Base-by-base conservation (phyloP, 805 yeast species). In the Yarrowia osloensis region DNA sequence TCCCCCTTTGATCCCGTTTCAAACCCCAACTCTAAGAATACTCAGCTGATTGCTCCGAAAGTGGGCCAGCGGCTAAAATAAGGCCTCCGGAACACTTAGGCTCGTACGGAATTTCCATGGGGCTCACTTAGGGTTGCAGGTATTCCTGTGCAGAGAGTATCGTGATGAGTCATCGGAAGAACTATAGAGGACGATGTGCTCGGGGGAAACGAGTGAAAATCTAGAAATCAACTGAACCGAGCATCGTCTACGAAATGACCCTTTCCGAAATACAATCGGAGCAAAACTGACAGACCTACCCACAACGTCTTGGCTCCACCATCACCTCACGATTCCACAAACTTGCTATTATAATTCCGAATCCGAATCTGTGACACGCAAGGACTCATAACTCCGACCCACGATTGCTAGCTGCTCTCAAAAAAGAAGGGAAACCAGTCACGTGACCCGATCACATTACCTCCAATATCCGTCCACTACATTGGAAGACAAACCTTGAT, bases 391-490 rank as follows among this genome's bases (percentile, higher is more conserved):
- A n/a, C n/a, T n/a, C n/a, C n/a, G n/a, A n/a, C n/a, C n/a, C n/a
- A n/a, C 31, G 31, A 11, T 3, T 28, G 7, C 29, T 28, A 28
- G 31, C 31, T 44, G 49, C 49, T 24, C 19, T 7, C 49, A 44
- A 44, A 44, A 21, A 39, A 19, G 12, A 39, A 8, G 21, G 11
- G 21, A 8, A 19, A 19, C 29, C 31, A 11, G n/a, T 29, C 55
- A 49, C 55, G 55, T 49, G 55, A 49, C 55, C 21, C 15, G 37
- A 19, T 49, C 55, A 49, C 55, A 49, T 49, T 49, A 49, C 55
- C 39, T n/a, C n/a, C 35, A 28, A 4, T 2, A 11, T 9, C 17
- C 11, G 11, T 47, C 22, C 19, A 49, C 55, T 19, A 49, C 55
- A 49, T 49, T 49, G 55, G 39, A n/a, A n/a, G n/a, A n/a, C n/a